These are phyloP conservation scores for Tephrocybe sp. DNA, from an alignment of 768 basidiomycete species.

Conservation along the genomic window DNA sequence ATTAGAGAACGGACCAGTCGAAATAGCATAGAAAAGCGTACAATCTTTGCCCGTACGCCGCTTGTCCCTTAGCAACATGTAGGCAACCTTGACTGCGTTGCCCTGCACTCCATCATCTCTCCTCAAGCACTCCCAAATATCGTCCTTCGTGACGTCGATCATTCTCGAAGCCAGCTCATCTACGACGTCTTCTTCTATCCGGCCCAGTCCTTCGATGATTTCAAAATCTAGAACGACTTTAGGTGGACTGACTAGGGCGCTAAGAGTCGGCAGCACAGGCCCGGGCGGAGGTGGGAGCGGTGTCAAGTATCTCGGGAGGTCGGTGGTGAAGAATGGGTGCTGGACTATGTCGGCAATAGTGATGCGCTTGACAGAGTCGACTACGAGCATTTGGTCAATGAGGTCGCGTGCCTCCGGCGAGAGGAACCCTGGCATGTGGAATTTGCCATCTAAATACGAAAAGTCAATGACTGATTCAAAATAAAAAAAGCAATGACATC, in stretches of 20 bases:
- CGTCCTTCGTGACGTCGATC: conserved; percentile 74
- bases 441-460: conserved; percentile 70
- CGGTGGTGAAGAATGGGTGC: conserved; percentile 87
- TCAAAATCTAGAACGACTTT: conserved; percentile 73
- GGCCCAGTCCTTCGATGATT: conserved; percentile 88
- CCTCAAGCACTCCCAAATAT: conserved; percentile 84
- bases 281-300: conserved; percentile 79
- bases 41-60: conserved; percentile 79
- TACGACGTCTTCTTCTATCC: conserved; percentile 90
- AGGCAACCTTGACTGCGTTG: conserved; percentile 95
- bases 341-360: conserved; percentile 90
- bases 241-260: conserved; percentile 67
- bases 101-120: conserved; percentile 83
- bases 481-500: not conserved
- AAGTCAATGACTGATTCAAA: not conserved
- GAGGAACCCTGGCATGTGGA: conserved; percentile 81
- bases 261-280: conserved; percentile 73
- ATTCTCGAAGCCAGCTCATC: conserved; percentile 76
- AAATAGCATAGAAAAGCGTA: conserved; percentile 38
- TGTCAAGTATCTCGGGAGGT: conserved; percentile 84
- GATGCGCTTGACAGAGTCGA: conserved; percentile 94
- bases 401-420: conserved; percentile 76
- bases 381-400: conserved; percentile 86
- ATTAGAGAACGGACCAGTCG: not conserved
- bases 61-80: conserved; percentile 91